phyloP scores from a whole-genome alignment of 73 alveolate genomes.

The Breviolum minutum region DNA sequence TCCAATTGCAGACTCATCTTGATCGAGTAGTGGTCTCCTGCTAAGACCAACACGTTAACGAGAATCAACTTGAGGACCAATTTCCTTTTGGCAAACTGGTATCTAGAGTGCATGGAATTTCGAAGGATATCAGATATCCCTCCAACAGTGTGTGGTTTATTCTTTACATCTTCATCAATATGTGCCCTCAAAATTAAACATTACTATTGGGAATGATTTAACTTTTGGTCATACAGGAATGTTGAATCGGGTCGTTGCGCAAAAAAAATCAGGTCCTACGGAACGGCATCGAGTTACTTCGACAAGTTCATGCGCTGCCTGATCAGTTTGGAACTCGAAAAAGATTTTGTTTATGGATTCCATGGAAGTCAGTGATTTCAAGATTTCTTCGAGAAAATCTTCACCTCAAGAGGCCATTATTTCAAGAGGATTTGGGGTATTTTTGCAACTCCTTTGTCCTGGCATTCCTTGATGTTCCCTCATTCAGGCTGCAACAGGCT shows the following conservation, averaged over 20 bases:
- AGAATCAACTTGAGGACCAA: no score
- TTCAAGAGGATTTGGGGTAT: not conserved
- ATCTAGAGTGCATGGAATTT: no score
- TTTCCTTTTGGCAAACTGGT: no score
- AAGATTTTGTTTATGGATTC: no score
- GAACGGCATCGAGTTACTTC: constrained; percentile 51
- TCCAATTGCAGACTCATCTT: constrained; percentile 48
- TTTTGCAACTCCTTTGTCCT: not conserved
- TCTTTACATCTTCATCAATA: no score
- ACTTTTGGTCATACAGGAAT: no score
- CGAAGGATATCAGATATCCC: no score
- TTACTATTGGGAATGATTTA: no score
- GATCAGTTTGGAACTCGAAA: not conserved
- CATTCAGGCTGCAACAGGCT: constrained; percentile 30
- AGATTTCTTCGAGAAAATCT: not conserved
- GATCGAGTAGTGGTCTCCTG: constrained; percentile 40
- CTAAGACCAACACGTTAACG: no score
- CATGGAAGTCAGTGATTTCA: not conserved
- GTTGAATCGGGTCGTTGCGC: no score
- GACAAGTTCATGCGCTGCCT: constrained; percentile 34
- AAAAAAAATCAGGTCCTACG: constrained; percentile 28
- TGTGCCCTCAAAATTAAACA: no score
- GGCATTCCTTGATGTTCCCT: not conserved
- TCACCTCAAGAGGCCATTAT: not conserved
- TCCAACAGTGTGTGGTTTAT: no score